Evolutionary conservation across 306 rosid species (phyloP), one percentile per base, ranked within the genome.

Genomic region (Lotus japonicus): DNA sequence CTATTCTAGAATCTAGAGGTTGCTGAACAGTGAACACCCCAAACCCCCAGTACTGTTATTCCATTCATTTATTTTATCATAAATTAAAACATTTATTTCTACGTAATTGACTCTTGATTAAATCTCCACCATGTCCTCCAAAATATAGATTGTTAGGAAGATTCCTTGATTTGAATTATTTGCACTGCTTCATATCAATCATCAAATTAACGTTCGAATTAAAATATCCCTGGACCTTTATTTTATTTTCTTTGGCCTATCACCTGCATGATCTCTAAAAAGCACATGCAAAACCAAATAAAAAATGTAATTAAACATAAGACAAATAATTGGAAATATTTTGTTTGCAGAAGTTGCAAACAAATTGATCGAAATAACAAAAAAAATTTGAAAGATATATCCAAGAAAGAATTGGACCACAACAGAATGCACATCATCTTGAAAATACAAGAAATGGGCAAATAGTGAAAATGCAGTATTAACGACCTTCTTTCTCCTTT

Each of bases 341-440:
- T 26, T 7, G 51, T 36, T 43, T 11, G 49, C 11, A 6, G 9
- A 21, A 16, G 64, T n/a, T n/a, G n/a, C n/a, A 5, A 39, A 6
- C 50, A 64, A 21, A 5, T 42, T 26, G 26, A 63, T 53, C 55
- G 51, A 33, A 66, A 75, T 19, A 55, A 50, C n/a, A n/a, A n/a
- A n/a, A n/a, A n/a, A n/a, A n/a, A n/a, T n/a, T n/a, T n/a, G n/a
- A n/a, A n/a, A n/a, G n/a, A n/a, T n/a, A n/a, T n/a, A n/a, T n/a
- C n/a, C n/a, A n/a, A n/a, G n/a, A n/a, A n/a, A n/a, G n/a, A n/a
- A 36, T 36, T 46, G 63, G 72, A 64, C 63, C 77, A 77, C 69
- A 11, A 38, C 65, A 19, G 0, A 13, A 17, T 65, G 55, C 64
- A 23, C 55, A 26, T n/a, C 5, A 2, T 45, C 36, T 45, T 70